These are phyloP conservation scores for Podospora anserina DNA, from an alignment of 495 filamentous ascomycete species.

Conservation along the genomic window DNA sequence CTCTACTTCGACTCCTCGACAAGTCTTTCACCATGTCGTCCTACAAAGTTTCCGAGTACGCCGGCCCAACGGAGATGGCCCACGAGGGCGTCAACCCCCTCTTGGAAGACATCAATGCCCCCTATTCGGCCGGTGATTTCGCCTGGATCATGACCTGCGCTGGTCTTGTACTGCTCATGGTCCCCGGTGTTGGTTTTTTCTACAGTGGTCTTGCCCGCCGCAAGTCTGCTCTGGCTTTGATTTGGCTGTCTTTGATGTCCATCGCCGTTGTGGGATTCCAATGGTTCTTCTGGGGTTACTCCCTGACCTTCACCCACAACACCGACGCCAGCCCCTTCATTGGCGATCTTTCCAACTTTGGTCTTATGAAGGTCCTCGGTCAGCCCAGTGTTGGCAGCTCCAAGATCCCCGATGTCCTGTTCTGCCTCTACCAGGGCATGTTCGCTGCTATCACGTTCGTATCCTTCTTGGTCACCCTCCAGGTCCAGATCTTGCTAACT, in stretches of 20 bases:
- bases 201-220: slow-evolving; percentile 96
- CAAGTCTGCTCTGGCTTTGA: slow-evolving; percentile 90
- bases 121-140: slow-evolving; percentile 83
- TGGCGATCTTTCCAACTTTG: slow-evolving; percentile 82
- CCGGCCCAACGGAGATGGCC: slow-evolving; percentile 49
- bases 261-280: slow-evolving; percentile 87
- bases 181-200: slow-evolving; percentile 98
- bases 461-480: not conserved
- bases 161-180: slow-evolving; percentile 93
- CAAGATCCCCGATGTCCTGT: slow-evolving; percentile 83
- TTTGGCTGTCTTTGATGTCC: slow-evolving; percentile 98
- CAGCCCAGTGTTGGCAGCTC: slow-evolving; percentile 77
- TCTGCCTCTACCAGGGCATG: slow-evolving; percentile 96
- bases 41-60: slow-evolving; percentile 56
- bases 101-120: slow-evolving; percentile 71
- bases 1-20: not conserved
- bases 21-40: slow-evolving; percentile 30
- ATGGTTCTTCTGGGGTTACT: slow-evolving; percentile 99
- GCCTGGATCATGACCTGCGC: slow-evolving; percentile 87
- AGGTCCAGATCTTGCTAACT: not conserved
- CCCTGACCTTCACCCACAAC: slow-evolving; percentile 83
- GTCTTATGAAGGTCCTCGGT: slow-evolving; percentile 75
- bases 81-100: slow-evolving; percentile 73
- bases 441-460: slow-evolving; percentile 80
- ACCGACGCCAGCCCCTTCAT: slow-evolving; percentile 69